phyloP scores from a whole-genome alignment of 805 yeast genomes.

The Pichia rugopelliculosa region DNA sequence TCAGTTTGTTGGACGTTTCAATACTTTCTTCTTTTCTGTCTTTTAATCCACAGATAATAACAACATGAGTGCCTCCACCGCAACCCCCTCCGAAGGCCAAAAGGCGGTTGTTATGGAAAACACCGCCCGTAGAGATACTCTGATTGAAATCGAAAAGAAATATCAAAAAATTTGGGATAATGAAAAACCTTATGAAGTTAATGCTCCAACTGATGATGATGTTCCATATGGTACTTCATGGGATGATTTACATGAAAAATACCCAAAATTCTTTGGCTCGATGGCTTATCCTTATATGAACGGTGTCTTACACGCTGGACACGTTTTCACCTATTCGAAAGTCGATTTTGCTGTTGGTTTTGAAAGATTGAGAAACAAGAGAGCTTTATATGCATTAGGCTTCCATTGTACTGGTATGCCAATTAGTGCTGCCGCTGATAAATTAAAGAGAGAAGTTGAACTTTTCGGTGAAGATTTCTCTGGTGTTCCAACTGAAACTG shows the following conservation, averaged over 20 bases:
- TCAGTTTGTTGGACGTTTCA: too few species aligned
- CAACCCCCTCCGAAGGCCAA: constrained; percentile 13
- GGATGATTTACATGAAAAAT: constrained; percentile 66
- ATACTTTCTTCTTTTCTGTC: neutral
- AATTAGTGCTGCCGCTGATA: constrained; percentile 91
- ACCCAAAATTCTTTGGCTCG: constrained; percentile 84
- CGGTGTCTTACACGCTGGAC: constrained; percentile 97
- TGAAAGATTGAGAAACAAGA: constrained; percentile 90
- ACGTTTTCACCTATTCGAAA: constrained; percentile 89
- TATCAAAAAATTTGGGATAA: constrained; percentile 85
- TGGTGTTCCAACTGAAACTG: constrained; percentile 55
- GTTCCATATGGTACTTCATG: constrained; percentile 42
- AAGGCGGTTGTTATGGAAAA: constrained; percentile 38
- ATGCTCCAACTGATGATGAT: constrained; percentile 78
- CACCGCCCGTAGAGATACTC: constrained; percentile 91
- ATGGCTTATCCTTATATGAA: constrained; percentile 99
- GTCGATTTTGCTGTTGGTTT: constrained; percentile 89
- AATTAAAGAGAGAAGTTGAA: constrained; percentile 87
- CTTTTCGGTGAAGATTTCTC: constrained; percentile 77
- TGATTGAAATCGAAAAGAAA: constrained; percentile 80
- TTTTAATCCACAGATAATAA: too few species aligned
- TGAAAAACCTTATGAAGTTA: constrained; percentile 75
- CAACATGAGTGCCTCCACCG: constrained; percentile 4
- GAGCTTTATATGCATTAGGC: constrained; percentile 91
- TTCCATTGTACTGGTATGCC: constrained; percentile 99